phyloP scores from a whole-genome alignment of 192 early-diverging fungal species.

The Coemansia sp. region DNA sequence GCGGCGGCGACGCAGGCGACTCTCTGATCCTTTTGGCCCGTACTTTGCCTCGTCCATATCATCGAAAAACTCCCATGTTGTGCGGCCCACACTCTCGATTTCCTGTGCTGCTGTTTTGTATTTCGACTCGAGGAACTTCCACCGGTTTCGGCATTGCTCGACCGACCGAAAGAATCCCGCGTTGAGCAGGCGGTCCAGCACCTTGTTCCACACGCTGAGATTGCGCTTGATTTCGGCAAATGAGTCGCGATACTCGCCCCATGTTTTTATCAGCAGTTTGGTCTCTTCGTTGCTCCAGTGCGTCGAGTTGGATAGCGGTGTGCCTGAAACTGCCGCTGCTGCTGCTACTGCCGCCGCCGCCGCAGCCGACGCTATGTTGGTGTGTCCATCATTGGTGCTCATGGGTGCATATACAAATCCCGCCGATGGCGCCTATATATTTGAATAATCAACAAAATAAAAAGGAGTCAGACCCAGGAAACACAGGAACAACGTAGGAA shows the following conservation, averaged over 20 bases:
- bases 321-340: constrained; percentile 17
- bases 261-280: constrained; percentile 45
- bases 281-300: constrained; percentile 56
- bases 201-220: constrained; percentile 55
- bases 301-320: constrained; percentile 46
- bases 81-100: constrained; percentile 15
- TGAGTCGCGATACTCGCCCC: constrained; percentile 52
- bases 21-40: constrained; percentile 9
- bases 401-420: constrained; percentile 20
- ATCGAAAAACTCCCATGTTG: constrained; percentile 52
- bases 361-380: constrained; percentile 21
- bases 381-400: constrained; percentile 20
- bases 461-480: neutral
- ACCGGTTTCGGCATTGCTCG: constrained; percentile 55
- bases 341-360: constrained; percentile 35
- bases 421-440: constrained; percentile 6
- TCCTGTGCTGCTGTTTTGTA: constrained; percentile 39
- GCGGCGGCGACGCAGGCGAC: neutral
- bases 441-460: neutral
- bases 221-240: constrained; percentile 58
- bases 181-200: constrained; percentile 44
- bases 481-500: neutral
- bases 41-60: constrained; percentile 50
- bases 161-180: constrained; percentile 53
- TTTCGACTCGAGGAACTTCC: constrained; percentile 56